These are phyloP conservation scores for Corynascus novoguineensis DNA, from an alignment of 495 filamentous ascomycete species.

Conservation along the genomic window DNA sequence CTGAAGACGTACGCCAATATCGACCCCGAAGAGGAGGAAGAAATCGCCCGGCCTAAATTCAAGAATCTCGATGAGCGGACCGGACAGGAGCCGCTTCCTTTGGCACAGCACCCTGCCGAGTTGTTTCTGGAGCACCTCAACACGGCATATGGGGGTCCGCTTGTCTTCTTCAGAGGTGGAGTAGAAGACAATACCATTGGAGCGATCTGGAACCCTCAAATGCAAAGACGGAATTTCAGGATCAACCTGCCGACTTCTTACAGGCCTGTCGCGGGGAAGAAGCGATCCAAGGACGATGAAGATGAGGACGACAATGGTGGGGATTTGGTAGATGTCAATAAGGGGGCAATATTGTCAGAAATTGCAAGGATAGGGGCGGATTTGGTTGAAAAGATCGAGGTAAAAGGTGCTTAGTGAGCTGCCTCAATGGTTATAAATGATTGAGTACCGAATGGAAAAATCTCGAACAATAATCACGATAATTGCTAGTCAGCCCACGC, in stretches of 20 bases:
- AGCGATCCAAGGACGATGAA: conserved; percentile 2
- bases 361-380: conserved; percentile 66
- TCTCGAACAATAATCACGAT: background rate
- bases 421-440: too few species aligned
- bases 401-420: too few species aligned
- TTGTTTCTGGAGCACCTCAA: conserved; percentile 57
- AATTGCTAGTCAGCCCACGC: background rate
- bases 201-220: conserved; percentile 75
- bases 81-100: conserved; percentile 35
- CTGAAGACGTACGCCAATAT: conserved; percentile 22
- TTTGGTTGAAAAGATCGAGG: conserved; percentile 53
- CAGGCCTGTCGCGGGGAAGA: conserved; percentile 37
- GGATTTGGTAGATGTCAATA: conserved; percentile 59
- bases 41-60: conserved; percentile 39
- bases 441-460: background rate
- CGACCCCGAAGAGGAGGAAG: conserved; percentile 26
- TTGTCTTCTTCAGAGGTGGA: conserved; percentile 70
- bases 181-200: conserved; percentile 56
- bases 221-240: conserved; percentile 53
- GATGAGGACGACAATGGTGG: conserved; percentile 20
- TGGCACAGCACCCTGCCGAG: conserved; percentile 42
- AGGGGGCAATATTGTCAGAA: conserved; percentile 68
- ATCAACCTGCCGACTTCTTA: conserved; percentile 66
- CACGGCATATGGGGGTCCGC: conserved; percentile 52
- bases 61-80: conserved; percentile 62